phyloP scores from a whole-genome alignment of 2,329 filamentous ascomycete genomes.

The Aspergillus sp. region DNA sequence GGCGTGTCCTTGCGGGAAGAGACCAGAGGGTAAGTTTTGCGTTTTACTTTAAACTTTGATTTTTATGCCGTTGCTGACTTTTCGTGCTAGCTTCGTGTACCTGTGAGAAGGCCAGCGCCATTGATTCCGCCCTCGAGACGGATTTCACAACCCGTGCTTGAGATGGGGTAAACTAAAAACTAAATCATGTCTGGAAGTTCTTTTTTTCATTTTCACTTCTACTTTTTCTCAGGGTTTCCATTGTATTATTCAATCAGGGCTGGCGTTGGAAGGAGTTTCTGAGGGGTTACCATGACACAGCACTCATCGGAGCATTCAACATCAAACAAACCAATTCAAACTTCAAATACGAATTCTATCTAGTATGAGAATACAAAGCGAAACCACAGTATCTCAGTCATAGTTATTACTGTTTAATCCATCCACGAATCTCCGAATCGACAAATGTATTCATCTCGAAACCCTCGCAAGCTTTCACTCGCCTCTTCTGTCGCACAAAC shows the following conservation, averaged over 20 bases:
- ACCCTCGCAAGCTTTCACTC: constrained; percentile 31
- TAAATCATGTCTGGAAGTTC: background rate
- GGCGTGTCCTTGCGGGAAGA: constrained; percentile 75
- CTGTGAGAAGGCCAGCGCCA: constrained; percentile 72
- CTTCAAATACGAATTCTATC: background rate
- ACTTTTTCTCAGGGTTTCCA: background rate
- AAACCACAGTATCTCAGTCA: background rate
- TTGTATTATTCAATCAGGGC: constrained; percentile 1
- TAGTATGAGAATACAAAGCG: background rate
- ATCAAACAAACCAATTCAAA: background rate
- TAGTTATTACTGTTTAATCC: background rate
- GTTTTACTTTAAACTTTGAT: background rate
- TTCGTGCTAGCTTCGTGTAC: constrained; percentile 64
- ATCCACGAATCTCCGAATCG: constrained; percentile 23
- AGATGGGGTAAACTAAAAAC: background rate
- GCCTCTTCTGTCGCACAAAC: constrained; percentile 38
- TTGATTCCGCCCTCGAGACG: constrained; percentile 67
- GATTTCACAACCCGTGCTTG: constrained; percentile 75
- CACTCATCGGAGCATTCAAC: background rate
- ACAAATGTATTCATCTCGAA: constrained; percentile 27
- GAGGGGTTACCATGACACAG: background rate
- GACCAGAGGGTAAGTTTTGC: constrained; percentile 62
- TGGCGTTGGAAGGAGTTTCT: constrained; percentile 3
- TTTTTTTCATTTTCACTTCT: background rate
- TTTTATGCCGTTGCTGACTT: constrained; percentile 11